Conservation (phyloP, 352 stramenopile genomes). For the Pythium sp. region DNA sequence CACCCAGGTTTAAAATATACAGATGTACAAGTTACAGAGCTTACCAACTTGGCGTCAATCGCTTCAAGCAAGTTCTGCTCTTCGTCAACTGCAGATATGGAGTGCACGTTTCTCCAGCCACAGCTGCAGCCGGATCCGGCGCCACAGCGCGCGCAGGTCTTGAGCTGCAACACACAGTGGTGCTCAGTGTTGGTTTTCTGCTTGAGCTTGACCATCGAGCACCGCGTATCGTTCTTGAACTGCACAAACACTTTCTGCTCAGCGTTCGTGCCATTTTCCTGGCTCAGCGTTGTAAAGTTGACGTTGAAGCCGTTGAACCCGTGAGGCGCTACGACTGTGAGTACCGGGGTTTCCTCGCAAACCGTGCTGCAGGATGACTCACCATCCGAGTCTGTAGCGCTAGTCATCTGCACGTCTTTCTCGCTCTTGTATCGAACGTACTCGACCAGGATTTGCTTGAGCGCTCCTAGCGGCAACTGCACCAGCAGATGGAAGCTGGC, state of each 20-base stretch:
- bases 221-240: constrained; percentile 9
- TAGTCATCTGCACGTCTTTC: background rate
- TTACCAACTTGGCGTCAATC: constrained; percentile 27
- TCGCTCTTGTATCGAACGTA: constrained; percentile 5
- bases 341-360: background rate
- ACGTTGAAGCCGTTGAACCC: constrained; percentile 2
- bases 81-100: constrained; percentile 21
- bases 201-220: background rate
- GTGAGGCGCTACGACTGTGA: constrained; percentile 4
- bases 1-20: background rate
- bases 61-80: constrained; percentile 28
- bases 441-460: constrained; percentile 33
- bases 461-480: constrained; percentile 25
- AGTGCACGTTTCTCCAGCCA: constrained; percentile 27
- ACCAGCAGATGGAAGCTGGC: constrained; percentile 19
- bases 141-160: constrained; percentile 30
- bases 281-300: background rate
- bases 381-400: background rate
- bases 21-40: background rate
- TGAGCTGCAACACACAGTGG: constrained; percentile 16
- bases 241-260: constrained; percentile 9
- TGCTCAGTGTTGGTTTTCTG: background rate
- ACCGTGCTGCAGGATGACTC: background rate
- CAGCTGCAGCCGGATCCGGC: constrained; percentile 16
- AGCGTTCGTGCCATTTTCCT: background rate